Evolutionary conservation across 176 grass and related monocot genomes (phyloP).

Genomic region (Cenchrus purpureus): DNA sequence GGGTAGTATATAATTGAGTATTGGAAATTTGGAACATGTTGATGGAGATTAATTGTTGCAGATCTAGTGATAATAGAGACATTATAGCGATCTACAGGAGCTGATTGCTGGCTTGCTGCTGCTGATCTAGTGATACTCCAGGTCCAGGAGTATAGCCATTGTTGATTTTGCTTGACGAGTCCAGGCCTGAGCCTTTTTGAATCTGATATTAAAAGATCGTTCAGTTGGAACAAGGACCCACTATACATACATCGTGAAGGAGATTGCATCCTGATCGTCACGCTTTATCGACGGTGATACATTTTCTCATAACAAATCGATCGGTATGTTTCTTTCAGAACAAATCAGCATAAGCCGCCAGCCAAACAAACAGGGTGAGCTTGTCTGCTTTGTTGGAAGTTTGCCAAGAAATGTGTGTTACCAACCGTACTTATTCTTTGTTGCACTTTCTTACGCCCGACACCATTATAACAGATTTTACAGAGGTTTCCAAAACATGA

Average conservation of each 20-base stretch:
- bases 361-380: too few relatives aligned
- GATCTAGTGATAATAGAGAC: background rate
- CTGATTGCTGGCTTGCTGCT: too few relatives aligned
- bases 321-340: too few relatives aligned
- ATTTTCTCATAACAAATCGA: too few relatives aligned
- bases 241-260: too few relatives aligned
- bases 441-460: background rate
- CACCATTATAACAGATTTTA: background rate
- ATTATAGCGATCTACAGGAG: too few relatives aligned
- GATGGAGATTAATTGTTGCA: background rate
- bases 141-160: too few relatives aligned
- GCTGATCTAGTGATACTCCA: background rate
- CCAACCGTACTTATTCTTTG: background rate
- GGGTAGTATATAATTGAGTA: too few relatives aligned
- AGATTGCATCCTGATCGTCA: too few relatives aligned
- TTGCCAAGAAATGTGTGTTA: background rate
- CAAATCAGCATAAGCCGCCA: too few relatives aligned
- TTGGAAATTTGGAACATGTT: background rate
- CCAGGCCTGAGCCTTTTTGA: background rate
- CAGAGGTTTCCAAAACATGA: background rate
- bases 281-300: too few relatives aligned
- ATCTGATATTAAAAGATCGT: background rate
- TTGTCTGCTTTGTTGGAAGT: background rate
- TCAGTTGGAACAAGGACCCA: background rate
- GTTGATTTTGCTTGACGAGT: background rate